phyloP scores from a whole-genome alignment of 495 filamentous ascomycete genomes.

The Podospora didyma region DNA sequence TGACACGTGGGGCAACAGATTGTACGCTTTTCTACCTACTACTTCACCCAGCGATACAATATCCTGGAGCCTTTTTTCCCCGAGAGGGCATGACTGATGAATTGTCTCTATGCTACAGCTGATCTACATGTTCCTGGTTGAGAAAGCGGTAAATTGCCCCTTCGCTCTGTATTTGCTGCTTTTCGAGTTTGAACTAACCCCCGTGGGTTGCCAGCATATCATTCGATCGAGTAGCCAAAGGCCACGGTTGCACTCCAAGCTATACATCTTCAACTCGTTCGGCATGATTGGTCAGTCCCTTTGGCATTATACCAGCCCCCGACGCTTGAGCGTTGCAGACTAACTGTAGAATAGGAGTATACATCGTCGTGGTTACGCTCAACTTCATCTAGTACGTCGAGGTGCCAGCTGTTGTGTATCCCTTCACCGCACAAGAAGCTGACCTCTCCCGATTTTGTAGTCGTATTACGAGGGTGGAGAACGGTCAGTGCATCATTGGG shows the following conservation, averaged over 20 bases:
- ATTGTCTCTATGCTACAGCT: constrained; percentile 28
- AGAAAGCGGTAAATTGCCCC: constrained; percentile 43
- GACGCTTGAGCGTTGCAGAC: background rate
- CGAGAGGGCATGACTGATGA: background rate
- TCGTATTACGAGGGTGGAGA: constrained; percentile 41
- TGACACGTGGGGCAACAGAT: constrained; percentile 28
- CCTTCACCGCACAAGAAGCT: background rate
- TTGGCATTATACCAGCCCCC: background rate
- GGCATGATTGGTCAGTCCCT: constrained; percentile 43
- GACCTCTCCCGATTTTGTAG: constrained; percentile 22
- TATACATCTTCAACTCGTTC: constrained; percentile 51
- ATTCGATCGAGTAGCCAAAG: constrained; percentile 39
- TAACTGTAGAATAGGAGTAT: constrained; percentile 34
- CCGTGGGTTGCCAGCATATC: constrained; percentile 36
- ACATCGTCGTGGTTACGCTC: constrained; percentile 40
- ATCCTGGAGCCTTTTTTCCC: background rate
- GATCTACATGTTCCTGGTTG: constrained; percentile 51
- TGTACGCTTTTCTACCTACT: constrained; percentile 20
- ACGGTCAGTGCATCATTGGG: constrained; percentile 49
- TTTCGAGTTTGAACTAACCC: background rate
- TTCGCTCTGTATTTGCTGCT: background rate
- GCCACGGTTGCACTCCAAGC: constrained; percentile 40
- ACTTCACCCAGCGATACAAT: too few species aligned
- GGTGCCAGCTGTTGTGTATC: background rate
- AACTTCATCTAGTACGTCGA: constrained; percentile 48